These are phyloP conservation scores for Sisymbrium irio DNA, from an alignment of 345 rosid species.

Conservation along the genomic window DNA sequence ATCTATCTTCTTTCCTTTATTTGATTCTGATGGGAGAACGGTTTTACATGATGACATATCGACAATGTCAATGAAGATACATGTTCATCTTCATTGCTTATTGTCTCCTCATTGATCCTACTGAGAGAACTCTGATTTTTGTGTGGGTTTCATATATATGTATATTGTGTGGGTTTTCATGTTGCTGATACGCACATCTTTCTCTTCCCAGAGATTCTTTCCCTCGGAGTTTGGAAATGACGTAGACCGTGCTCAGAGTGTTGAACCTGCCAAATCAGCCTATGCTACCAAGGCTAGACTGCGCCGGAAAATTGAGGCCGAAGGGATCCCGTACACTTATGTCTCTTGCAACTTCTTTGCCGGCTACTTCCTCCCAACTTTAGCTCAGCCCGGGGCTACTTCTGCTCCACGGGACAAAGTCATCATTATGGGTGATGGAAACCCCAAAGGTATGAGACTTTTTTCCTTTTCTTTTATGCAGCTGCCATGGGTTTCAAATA, in stretches of 20 bases:
- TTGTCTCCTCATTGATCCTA: too few species aligned
- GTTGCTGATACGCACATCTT: too few species aligned
- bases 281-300: slow-evolving; percentile 42
- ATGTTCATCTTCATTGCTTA: too few species aligned
- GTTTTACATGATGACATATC: too few species aligned
- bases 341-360: slow-evolving; percentile 50
- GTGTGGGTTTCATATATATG: too few species aligned
- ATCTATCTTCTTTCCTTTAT: too few species aligned
- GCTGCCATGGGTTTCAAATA: too few species aligned
- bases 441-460: slow-evolving; percentile 42
- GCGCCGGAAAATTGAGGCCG: slow-evolving; percentile 43
- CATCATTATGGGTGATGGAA: slow-evolving; percentile 54
- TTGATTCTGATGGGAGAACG: too few species aligned
- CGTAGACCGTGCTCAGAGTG: slow-evolving; percentile 46
- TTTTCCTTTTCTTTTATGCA: too few species aligned
- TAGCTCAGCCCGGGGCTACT: slow-evolving; percentile 44
- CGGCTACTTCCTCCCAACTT: slow-evolving; percentile 42
- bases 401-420: slow-evolving; percentile 51
- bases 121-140: too few species aligned
- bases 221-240: slow-evolving; percentile 65
- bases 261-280: slow-evolving; percentile 49
- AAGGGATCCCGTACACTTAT: slow-evolving; percentile 47
- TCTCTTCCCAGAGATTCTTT: slow-evolving; percentile 44
- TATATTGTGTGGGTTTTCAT: too few species aligned
- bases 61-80: too few species aligned